Conservation (phyloP, 1,284 basidiomycete genomes). For the Tilletiopsis washingtonensis region DNA sequence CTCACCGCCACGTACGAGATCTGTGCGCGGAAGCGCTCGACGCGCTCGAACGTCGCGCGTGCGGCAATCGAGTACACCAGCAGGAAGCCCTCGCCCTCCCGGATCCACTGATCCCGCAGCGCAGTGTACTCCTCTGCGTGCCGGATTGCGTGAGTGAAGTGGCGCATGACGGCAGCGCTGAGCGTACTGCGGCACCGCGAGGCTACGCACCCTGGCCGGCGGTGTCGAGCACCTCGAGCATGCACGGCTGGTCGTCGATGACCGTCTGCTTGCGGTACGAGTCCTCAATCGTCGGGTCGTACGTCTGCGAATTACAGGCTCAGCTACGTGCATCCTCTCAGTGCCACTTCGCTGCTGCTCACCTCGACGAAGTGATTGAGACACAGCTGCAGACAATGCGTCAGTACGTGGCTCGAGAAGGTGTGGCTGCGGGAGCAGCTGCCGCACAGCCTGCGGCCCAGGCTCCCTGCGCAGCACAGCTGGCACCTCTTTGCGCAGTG, state of each 20-base stretch:
- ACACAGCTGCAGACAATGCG: too few relatives aligned
- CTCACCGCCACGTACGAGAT: conserved; percentile 39
- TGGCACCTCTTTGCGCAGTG: too few relatives aligned
- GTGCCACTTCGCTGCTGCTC: not conserved
- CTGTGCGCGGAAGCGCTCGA: conserved; percentile 47
- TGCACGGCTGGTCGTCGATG: conserved; percentile 49
- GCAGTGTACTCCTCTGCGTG: conserved; percentile 48
- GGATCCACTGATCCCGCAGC: conserved; percentile 49
- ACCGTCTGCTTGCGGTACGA: conserved; percentile 48
- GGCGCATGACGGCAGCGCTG: conserved; percentile 1
- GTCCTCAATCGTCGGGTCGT: conserved; percentile 49
- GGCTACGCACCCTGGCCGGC: conserved; percentile 62
- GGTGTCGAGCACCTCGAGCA: conserved; percentile 77
- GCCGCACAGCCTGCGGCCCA: too few relatives aligned
- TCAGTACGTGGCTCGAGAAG: too few relatives aligned
- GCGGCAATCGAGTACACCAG: conserved; percentile 49
- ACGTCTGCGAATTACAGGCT: conserved; percentile 17
- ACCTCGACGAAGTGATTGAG: conserved; percentile 33
- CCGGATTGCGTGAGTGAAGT: not conserved
- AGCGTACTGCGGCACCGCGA: not conserved
- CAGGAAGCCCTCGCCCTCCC: conserved; percentile 49
- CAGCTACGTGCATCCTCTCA: not conserved
- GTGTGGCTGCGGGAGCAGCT: too few relatives aligned
- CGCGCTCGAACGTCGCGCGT: conserved; percentile 48
- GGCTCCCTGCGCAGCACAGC: too few relatives aligned